Base-by-base conservation (phyloP, 495 filamentous ascomycete species). In the Penicillium malachiteum region DNA sequence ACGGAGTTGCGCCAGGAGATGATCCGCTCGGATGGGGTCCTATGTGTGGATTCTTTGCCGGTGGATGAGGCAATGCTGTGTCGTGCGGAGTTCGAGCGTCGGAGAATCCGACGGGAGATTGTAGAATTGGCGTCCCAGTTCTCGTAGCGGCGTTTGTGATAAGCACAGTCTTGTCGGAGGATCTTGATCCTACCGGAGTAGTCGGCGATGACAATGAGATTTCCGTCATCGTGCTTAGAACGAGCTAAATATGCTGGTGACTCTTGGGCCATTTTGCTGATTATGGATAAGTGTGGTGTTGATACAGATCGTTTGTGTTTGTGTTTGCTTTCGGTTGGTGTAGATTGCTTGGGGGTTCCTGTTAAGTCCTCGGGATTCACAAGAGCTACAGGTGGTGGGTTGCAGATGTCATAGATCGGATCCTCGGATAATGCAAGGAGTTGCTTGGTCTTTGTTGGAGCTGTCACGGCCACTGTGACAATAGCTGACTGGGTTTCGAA, bases 381-480 rank as follows among this genome's bases (percentile, higher is more conserved):
- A 7, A 99, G 83, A 2, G 87, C 92, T 8, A 99, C 84, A 0
- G 92, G 93, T 8, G 93, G 93, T 9, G 94, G 94, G 63, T 99
- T 97, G 76, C 94, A 97, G 17, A 97, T 81, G 64, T 97, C 92
- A 68, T 91, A 99, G 32, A 99, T 81, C 7, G 93, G 95, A 67
- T 99, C 94, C 50, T 90, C 89, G 8, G 91, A 94, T 33, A 80
- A 75, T 13, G 86, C 85, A 0, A 99, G 78, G 2, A 90, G 76
- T 66, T 91, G 87, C 55, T 90, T 82, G 4, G 91, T 90, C 53
- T 81, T 84, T 1, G 81, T 81, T 0, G 94, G 95, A 0, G 95
- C 95, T 58, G 96, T 85, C 5, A 95, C 75, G 0, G 92, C 87
- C 16, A 87, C 86, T 0, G 94, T 99, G 8, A 96, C 92, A 52